Percentiles rank a stretch among this genome's conserved stretches.
Evolutionary conservation across 2,329 filamentous ascomycete genomes (phyloP).

Genomic region (Exophiala mesophila): DNA sequence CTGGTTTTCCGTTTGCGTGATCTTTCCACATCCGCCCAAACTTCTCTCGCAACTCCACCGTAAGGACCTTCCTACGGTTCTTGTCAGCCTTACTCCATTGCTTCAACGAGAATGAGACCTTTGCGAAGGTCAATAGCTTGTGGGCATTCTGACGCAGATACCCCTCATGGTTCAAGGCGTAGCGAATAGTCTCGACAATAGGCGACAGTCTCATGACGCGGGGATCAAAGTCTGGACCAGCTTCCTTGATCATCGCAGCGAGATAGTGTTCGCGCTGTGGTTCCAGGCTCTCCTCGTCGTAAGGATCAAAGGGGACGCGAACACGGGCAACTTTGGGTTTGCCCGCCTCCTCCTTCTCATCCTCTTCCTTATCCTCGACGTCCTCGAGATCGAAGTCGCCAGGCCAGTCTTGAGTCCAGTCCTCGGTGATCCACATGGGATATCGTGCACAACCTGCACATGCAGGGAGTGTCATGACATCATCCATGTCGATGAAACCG

Average conservation of each 20-base stretch:
- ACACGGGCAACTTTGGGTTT: not conserved
- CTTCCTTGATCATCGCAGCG: not conserved
- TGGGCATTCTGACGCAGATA: not conserved
- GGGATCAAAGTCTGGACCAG: not conserved
- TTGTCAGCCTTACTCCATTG: not conserved
- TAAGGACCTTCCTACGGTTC: no score
- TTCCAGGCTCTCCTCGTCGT: no score
- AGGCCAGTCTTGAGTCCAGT: no score
- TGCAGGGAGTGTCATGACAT: conserved; percentile 1
- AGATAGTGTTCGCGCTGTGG: not conserved
- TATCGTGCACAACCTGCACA: conserved; percentile 6
- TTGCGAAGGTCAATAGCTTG: not conserved
- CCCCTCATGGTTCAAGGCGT: not conserved
- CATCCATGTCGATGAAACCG: conserved; percentile 22
- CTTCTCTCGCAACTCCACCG: no score
- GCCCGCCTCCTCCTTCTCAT: no score
- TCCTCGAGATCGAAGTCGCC: no score
- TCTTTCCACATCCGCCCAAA: no score
- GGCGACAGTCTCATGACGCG: not conserved
- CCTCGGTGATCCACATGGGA: conserved; percentile 5
- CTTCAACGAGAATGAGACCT: not conserved
- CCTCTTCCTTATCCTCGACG: no score
- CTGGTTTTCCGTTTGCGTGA: no score
- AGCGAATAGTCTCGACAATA: not conserved
- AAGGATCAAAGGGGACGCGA: no score